These are phyloP conservation scores for Botrytis fabae DNA, from an alignment of 2,329 filamentous ascomycete genomes.

Conservation along the genomic window DNA sequence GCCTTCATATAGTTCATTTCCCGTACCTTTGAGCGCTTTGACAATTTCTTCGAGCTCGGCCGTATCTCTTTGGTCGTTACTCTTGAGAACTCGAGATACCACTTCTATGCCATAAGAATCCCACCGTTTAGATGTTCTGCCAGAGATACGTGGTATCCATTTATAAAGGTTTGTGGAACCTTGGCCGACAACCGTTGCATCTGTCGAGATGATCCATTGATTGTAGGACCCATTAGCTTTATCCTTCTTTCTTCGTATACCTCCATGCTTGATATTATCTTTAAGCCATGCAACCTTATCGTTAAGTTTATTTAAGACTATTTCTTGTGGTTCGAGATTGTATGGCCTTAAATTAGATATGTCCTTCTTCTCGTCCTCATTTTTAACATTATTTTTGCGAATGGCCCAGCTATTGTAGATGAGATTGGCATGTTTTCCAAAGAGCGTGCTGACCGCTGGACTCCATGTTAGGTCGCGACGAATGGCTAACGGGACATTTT, in stretches of 20 bases:
- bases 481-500: slow-evolving; percentile 24
- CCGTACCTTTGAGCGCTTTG: slow-evolving; percentile 21
- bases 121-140: slow-evolving; percentile 26
- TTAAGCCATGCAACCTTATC: slow-evolving; percentile 14
- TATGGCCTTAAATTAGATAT: slow-evolving; percentile 19
- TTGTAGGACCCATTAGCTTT: slow-evolving; percentile 26
- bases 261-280: slow-evolving; percentile 2
- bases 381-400: neutral
- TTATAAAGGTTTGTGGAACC: slow-evolving; percentile 31
- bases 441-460: neutral
- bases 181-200: slow-evolving; percentile 32
- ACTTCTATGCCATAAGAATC: slow-evolving; percentile 35
- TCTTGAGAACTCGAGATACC: slow-evolving; percentile 30
- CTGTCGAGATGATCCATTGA: slow-evolving; percentile 30
- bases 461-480: slow-evolving; percentile 25
- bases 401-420: slow-evolving; percentile 33
- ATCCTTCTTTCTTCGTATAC: neutral
- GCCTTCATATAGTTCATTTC: slow-evolving; percentile 22
- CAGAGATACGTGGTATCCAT: slow-evolving; percentile 27
- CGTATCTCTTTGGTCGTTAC: slow-evolving; percentile 10
- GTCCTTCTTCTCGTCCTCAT: neutral
- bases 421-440: slow-evolving; percentile 19
- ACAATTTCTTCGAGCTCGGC: slow-evolving; percentile 27
- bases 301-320: slow-evolving; percentile 24
- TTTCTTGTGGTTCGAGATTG: slow-evolving; percentile 27